Percentiles rank a stretch among this genome's conserved stretches.
phyloP scores from a whole-genome alignment of 176 grass and related monocot species.

The Aegilops tauschii region DNA sequence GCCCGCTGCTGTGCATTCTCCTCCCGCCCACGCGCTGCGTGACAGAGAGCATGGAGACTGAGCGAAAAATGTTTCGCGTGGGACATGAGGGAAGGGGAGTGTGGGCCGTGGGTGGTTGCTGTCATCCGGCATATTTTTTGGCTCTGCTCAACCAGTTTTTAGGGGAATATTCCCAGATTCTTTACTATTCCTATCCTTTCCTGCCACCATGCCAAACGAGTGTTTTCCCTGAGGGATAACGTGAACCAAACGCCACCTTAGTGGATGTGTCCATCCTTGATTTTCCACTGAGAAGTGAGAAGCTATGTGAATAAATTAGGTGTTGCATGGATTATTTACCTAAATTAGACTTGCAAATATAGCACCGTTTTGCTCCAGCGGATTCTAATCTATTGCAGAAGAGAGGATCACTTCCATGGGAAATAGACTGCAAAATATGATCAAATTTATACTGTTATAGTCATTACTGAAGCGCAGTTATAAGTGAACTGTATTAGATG shows the following conservation, averaged over 20 bases:
- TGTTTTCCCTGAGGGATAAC: not conserved
- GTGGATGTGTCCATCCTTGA: not conserved
- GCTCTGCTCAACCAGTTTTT: not conserved
- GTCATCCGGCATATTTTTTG: not conserved
- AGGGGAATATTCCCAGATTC: not conserved
- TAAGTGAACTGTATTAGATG: conserved; percentile 13
- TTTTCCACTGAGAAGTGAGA: conserved; percentile 14
- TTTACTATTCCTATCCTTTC: not conserved
- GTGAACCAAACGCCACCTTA: not conserved
- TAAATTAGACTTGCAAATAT: conserved; percentile 8
- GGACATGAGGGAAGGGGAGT: not conserved
- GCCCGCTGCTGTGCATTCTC: not conserved
- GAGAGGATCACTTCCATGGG: not conserved
- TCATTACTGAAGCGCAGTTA: not conserved
- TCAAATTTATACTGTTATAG: not conserved
- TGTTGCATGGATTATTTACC: conserved; percentile 7
- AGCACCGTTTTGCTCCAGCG: not conserved
- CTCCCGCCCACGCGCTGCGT: not conserved
- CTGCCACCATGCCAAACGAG: not conserved
- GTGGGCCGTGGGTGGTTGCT: not conserved
- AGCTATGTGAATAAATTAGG: conserved; percentile 17
- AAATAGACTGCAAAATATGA: not conserved
- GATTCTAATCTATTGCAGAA: not conserved
- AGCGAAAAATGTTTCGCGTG: not conserved
- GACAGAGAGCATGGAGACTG: not conserved